Percentiles rank a stretch among this genome's conserved stretches.
Evolutionary conservation across 345 rosid genomes (phyloP).

Genomic region (Excoecaria cochinchinensis): DNA sequence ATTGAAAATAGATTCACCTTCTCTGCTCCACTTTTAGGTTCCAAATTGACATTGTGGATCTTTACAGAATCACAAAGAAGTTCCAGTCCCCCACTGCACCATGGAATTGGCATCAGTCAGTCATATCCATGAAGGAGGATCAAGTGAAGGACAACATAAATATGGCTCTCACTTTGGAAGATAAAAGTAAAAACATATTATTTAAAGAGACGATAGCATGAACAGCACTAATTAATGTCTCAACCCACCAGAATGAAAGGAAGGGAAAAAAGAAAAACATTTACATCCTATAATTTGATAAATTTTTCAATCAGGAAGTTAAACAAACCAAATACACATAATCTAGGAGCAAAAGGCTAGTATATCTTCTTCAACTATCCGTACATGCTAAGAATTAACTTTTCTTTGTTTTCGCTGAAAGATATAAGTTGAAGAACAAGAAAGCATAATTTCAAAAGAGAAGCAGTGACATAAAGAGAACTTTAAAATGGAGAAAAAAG

Average conservation of each 20-base stretch:
- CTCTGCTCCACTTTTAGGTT: conserved; percentile 43
- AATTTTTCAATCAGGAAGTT: not conserved
- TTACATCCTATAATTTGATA: no score
- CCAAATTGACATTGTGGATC: conserved; percentile 66
- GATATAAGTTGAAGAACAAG: no score
- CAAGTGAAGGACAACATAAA: no score
- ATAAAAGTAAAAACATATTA: no score
- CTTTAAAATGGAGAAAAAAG: not conserved
- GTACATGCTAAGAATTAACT: not conserved
- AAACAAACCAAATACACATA: not conserved
- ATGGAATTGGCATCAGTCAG: conserved; percentile 8
- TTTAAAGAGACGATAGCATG: no score
- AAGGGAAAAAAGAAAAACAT: not conserved
- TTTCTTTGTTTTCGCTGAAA: not conserved
- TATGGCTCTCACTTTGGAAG: no score
- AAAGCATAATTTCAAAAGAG: not conserved
- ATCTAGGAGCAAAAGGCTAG: not conserved
- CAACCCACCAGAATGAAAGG: not conserved
- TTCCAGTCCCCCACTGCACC: conserved; percentile 80
- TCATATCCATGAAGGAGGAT: not conserved
- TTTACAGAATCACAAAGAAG: conserved; percentile 73
- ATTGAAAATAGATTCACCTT: conserved; percentile 39
- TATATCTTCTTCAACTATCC: not conserved
- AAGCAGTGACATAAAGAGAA: not conserved
- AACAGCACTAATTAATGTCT: not conserved